Percentiles rank a stretch among this genome's conserved stretches.
phyloP scores from a whole-genome alignment of 371 early-diverging fungal species.

The Lichtheimia corymbifera region DNA sequence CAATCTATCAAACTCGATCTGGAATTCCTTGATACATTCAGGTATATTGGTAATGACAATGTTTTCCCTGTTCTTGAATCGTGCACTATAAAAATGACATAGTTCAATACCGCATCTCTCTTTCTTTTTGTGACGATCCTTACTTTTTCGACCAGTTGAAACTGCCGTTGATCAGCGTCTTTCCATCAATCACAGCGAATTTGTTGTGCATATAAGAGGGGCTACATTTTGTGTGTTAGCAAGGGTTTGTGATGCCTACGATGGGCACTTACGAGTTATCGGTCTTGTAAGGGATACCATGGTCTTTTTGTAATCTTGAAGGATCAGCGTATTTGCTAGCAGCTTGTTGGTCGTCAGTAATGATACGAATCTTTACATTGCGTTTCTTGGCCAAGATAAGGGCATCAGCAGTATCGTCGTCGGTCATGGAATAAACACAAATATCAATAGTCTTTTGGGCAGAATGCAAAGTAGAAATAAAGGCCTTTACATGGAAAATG shows the following conservation, averaged over 20 bases:
- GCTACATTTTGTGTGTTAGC: slow-evolving; percentile 12
- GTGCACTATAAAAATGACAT: slow-evolving; percentile 33
- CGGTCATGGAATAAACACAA: slow-evolving; percentile 69
- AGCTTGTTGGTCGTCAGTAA: slow-evolving; percentile 69
- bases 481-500: slow-evolving; percentile 30
- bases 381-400: slow-evolving; percentile 60
- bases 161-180: slow-evolving; percentile 45
- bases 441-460: slow-evolving; percentile 60
- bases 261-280: slow-evolving; percentile 39
- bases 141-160: slow-evolving; percentile 56
- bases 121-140: slow-evolving; percentile 3
- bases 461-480: slow-evolving; percentile 52
- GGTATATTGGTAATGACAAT: slow-evolving; percentile 60
- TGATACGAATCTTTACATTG: slow-evolving; percentile 50
- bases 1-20: slow-evolving; percentile 55
- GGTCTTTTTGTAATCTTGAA: slow-evolving; percentile 45
- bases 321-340: slow-evolving; percentile 62
- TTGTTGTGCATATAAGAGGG: slow-evolving; percentile 67
- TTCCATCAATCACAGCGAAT: slow-evolving; percentile 63
- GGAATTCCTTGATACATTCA: slow-evolving; percentile 43
- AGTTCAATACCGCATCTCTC: not conserved
- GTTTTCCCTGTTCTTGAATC: slow-evolving; percentile 62
- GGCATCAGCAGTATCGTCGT: slow-evolving; percentile 64
- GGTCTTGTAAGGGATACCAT: slow-evolving; percentile 56
- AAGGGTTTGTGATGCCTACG: no score